Evolutionary conservation across 2,329 filamentous ascomycete species (phyloP).

Genomic region (Fusarium subtropicale): DNA sequence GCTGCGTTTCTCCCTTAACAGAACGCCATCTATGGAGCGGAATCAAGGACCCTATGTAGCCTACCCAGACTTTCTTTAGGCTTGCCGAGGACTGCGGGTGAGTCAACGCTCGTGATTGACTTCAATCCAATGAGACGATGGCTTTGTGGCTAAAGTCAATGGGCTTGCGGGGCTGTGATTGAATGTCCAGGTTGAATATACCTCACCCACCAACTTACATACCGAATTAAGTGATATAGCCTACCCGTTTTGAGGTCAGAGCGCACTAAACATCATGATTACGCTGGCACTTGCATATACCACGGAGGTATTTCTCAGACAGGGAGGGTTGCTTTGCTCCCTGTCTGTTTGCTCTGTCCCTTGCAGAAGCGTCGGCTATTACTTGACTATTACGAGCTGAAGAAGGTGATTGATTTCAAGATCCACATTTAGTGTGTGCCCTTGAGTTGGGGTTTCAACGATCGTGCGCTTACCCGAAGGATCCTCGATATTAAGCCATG

Average conservation of each 20-base stretch:
- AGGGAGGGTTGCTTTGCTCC: constrained; percentile 1
- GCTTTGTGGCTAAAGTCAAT: constrained; percentile 15
- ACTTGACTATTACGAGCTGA: neutral
- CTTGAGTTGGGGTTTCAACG: constrained; percentile 8
- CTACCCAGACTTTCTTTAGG: constrained; percentile 1
- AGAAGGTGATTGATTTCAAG: constrained; percentile 1
- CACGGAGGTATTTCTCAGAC: neutral
- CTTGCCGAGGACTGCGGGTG: neutral
- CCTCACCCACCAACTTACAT: neutral
- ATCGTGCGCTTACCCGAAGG: constrained; percentile 23
- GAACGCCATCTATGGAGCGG: neutral
- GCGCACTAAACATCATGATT: constrained; percentile 16
- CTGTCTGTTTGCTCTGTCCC: constrained; percentile 11
- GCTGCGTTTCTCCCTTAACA: constrained; percentile 6
- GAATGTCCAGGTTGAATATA: constrained; percentile 4
- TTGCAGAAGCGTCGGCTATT: constrained; percentile 40
- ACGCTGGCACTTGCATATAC: constrained; percentile 13
- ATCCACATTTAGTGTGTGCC: constrained; percentile 21
- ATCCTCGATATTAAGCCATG: constrained; percentile 24
- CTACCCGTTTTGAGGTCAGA: constrained; percentile 12
- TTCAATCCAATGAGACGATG: constrained; percentile 1
- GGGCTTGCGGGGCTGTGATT: constrained; percentile 8
- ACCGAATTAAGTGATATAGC: constrained; percentile 14
- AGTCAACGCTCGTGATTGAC: neutral
- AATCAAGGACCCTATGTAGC: constrained; percentile 4